phyloP scores from a whole-genome alignment of 2,329 filamentous ascomycete genomes.

The Bipolaris sorokiniana region DNA sequence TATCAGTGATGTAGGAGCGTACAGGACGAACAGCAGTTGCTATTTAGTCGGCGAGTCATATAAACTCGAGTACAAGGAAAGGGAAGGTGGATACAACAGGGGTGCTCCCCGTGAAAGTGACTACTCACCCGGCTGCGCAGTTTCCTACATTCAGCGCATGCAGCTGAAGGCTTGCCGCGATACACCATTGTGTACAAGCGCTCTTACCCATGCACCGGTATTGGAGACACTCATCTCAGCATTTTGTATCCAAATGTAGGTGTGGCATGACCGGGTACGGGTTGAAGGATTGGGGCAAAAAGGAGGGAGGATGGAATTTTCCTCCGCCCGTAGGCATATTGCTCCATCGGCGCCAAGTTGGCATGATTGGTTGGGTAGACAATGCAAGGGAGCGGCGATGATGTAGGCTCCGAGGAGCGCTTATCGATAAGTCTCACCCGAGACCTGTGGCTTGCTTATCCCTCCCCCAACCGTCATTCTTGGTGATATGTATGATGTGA shows the following conservation, averaged over 20 bases:
- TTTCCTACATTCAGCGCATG: constrained; percentile 40
- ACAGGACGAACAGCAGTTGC: background rate
- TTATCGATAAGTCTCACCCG: background rate
- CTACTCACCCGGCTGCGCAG: constrained; percentile 35
- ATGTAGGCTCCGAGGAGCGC: background rate
- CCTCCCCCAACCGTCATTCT: background rate
- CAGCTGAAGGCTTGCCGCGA: constrained; percentile 32
- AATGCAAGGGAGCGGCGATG: constrained; percentile 6
- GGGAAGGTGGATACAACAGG: background rate
- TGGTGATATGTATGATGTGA: background rate
- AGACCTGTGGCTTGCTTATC: background rate
- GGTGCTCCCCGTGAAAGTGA: background rate
- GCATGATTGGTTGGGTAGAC: background rate
- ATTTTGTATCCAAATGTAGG: background rate
- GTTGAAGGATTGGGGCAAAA: background rate
- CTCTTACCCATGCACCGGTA: background rate
- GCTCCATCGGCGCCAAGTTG: background rate
- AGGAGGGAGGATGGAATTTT: background rate
- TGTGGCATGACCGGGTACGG: background rate
- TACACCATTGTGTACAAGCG: constrained; percentile 28
- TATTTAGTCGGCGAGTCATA: background rate
- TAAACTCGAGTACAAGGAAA: background rate
- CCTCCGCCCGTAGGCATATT: background rate
- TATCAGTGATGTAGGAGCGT: constrained; percentile 1
- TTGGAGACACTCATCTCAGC: constrained; percentile 3